A percentile compares a stretch with the other conserved stretches of the same genome.
Conservation (phyloP, 2,329 filamentous ascomycete species). For the Pezicula rhizophila region DNA sequence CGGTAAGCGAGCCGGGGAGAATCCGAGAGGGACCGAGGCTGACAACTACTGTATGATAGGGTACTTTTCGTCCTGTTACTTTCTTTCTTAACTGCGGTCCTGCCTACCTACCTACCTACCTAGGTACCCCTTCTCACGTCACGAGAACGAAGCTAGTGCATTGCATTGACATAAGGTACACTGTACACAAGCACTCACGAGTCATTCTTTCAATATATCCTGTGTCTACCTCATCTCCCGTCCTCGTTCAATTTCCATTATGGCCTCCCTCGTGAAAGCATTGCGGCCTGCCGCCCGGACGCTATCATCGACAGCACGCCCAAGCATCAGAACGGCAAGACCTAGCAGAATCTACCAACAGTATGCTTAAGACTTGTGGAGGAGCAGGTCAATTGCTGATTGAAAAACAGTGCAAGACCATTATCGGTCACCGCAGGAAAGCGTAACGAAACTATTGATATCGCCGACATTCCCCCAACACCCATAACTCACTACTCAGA, state of each 20-base stretch:
- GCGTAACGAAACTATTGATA: constrained; percentile 50
- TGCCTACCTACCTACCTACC: no score
- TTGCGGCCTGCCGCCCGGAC: constrained; percentile 38
- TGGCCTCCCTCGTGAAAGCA: constrained; percentile 42
- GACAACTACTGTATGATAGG: no score
- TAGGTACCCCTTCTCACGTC: background rate
- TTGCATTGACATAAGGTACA: background rate
- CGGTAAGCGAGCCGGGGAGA: no score
- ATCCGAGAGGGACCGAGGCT: no score
- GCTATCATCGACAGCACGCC: constrained; percentile 29
- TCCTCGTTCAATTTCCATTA: constrained; percentile 18
- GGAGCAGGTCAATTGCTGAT: background rate
- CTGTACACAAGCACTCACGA: background rate
- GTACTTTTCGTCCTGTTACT: no score
- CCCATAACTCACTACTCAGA: constrained; percentile 92
- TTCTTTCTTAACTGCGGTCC: background rate
- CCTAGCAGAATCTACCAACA: constrained; percentile 33
- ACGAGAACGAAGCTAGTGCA: background rate
- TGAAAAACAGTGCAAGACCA: constrained; percentile 35
- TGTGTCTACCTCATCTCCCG: no score
- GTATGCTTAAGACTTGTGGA: constrained; percentile 22
- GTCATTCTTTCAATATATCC: background rate
- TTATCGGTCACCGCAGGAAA: constrained; percentile 56
- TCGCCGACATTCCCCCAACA: constrained; percentile 76
- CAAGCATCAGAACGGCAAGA: constrained; percentile 31